Conservation (phyloP, 2,329 filamentous ascomycete species). For the Aspergillus neotritici region DNA sequence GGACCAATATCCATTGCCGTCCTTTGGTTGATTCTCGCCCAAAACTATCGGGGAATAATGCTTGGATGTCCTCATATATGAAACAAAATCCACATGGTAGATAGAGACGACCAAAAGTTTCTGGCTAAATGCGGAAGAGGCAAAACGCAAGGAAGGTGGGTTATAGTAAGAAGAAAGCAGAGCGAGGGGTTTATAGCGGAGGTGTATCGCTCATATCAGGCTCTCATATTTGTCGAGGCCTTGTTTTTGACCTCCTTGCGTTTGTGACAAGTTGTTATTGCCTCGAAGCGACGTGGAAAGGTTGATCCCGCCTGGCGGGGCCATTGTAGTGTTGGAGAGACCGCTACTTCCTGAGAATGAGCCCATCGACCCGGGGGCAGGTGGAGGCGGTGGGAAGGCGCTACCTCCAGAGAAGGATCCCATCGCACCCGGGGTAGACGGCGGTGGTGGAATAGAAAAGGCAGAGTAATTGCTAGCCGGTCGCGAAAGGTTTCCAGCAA, state of each 20-base stretch:
- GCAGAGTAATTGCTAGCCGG: constrained; percentile 28
- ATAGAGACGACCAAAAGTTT: not conserved
- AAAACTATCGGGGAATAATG: constrained; percentile 7
- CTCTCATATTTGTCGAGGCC: constrained; percentile 55
- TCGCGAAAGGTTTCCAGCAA: constrained; percentile 14
- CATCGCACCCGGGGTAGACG: constrained; percentile 19
- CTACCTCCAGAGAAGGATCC: constrained; percentile 13
- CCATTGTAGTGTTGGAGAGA: constrained; percentile 15
- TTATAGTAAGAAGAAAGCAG: constrained; percentile 4
- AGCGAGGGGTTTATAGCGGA: constrained; percentile 1
- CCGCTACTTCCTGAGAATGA: constrained; percentile 14
- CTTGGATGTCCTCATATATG: constrained; percentile 7
- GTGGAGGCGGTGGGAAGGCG: constrained; percentile 6
- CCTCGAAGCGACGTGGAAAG: constrained; percentile 21
- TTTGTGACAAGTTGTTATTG: constrained; percentile 16
- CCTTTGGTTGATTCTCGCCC: not conserved
- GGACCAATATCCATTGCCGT: no score
- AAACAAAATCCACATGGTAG: not conserved
- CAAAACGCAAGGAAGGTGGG: constrained; percentile 5
- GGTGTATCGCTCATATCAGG: constrained; percentile 38
- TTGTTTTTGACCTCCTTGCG: constrained; percentile 26
- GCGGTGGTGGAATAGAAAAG: constrained; percentile 40
- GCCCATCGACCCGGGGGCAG: constrained; percentile 16
- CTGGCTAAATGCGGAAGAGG: not conserved
- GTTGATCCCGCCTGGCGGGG: constrained; percentile 12